These are phyloP conservation scores for Setomelanomma holmii DNA, from an alignment of 2,329 filamentous ascomycete species.

Conservation along the genomic window DNA sequence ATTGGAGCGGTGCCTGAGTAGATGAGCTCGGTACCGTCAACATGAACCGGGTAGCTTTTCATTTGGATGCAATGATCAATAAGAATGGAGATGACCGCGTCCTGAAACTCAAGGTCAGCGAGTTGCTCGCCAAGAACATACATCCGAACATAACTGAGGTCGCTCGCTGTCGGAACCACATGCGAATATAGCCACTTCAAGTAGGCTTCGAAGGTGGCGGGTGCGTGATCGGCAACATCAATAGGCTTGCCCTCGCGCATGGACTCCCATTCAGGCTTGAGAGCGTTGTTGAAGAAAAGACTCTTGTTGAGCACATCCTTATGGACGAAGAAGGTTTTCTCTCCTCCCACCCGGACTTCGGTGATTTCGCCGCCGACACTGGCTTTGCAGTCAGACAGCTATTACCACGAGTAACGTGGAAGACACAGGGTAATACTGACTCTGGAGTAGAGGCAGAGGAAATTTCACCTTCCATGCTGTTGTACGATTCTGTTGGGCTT, in stretches of 20 bases:
- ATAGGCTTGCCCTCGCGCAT: not conserved
- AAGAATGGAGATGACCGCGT: not conserved
- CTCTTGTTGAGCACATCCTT: not conserved
- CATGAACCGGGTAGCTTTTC: not conserved
- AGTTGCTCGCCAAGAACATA: constrained; percentile 16
- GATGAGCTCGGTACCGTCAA: not conserved
- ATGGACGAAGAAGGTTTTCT: not conserved
- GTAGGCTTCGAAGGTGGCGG: not conserved
- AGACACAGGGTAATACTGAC: not conserved
- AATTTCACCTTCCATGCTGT: too few species aligned
- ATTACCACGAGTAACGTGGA: not conserved
- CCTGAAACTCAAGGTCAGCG: constrained; percentile 10
- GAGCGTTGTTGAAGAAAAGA: constrained; percentile 1
- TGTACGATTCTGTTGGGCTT: too few species aligned
- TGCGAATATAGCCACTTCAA: not conserved
- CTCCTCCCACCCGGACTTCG: not conserved
- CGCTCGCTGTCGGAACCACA: not conserved
- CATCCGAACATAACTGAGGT: not conserved
- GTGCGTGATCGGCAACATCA: not conserved
- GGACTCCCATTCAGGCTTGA: not conserved
- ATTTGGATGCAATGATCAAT: not conserved
- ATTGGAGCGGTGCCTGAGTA: not conserved
- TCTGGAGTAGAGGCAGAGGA: not conserved
- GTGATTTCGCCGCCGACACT: not conserved
- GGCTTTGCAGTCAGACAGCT: not conserved